A percentile compares a stretch with the other conserved stretches of the same genome.
Evolutionary conservation across 371 early-diverging fungal genomes (phyloP).

Genomic region (Haplosporangium sp.): DNA sequence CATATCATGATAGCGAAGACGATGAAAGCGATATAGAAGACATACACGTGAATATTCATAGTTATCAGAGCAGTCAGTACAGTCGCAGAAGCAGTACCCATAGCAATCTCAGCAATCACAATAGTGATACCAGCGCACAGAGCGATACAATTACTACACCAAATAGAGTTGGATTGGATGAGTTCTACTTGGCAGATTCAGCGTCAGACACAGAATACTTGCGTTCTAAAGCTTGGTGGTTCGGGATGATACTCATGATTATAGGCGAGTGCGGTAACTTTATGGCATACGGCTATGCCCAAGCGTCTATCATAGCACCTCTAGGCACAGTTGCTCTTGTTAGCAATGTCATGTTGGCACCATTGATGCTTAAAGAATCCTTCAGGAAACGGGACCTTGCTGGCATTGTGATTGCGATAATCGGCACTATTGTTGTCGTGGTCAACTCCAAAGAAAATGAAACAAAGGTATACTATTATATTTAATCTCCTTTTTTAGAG

Average conservation of each 20-base stretch:
- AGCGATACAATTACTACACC: constrained; percentile 28
- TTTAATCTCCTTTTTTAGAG: neutral
- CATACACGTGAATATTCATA: constrained; percentile 5
- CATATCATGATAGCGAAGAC: neutral
- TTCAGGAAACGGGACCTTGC: constrained; percentile 75
- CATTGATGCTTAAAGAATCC: constrained; percentile 75
- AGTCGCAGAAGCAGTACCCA: constrained; percentile 37
- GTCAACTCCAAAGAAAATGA: constrained; percentile 73
- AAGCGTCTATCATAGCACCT: constrained; percentile 86
- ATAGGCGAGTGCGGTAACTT: constrained; percentile 70
- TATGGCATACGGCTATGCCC: constrained; percentile 84
- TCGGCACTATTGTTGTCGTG: constrained; percentile 78
- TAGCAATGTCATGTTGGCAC: constrained; percentile 80
- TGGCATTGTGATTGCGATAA: constrained; percentile 76
- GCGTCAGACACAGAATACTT: constrained; percentile 61
- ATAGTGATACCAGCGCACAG: constrained; percentile 38
- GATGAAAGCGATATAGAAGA: neutral
- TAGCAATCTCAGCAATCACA: constrained; percentile 12
- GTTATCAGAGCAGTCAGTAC: constrained; percentile 21
- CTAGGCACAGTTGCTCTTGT: constrained; percentile 81
- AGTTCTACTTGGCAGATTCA: constrained; percentile 14
- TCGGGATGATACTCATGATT: constrained; percentile 80
- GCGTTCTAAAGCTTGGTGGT: constrained; percentile 77
- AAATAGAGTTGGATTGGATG: constrained; percentile 20
- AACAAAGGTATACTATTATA: constrained; percentile 59